phyloP scores from a whole-genome alignment of 129 eudicot species.

The Apium graveolens region DNA sequence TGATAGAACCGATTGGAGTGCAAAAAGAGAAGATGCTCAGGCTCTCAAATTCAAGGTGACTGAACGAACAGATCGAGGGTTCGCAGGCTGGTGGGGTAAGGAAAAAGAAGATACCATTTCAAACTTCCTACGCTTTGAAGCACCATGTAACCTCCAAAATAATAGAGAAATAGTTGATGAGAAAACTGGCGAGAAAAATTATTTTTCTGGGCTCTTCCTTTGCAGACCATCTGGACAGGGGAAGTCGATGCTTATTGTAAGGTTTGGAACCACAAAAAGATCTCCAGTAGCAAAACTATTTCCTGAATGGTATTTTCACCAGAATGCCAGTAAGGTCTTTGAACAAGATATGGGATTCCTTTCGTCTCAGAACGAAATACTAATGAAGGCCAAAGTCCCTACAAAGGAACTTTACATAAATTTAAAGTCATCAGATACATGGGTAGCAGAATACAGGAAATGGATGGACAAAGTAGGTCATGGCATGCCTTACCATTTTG shows the following conservation, averaged over 20 bases:
- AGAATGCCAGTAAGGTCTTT: conserved; percentile 82
- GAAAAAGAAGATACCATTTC: conserved; percentile 45
- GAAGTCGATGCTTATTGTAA: conserved; percentile 80
- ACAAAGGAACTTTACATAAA: conserved; percentile 71
- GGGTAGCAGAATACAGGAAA: conserved; percentile 92
- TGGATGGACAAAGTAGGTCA: conserved; percentile 99
- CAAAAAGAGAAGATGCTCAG: conserved; percentile 87
- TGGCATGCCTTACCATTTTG: conserved; percentile 96
- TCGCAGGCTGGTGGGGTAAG: conserved; percentile 92
- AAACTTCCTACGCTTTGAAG: conserved; percentile 68
- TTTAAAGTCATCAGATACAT: conserved; percentile 74
- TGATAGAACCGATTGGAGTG: conserved; percentile 83
- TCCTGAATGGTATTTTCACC: conserved; percentile 85
- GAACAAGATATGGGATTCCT: conserved; percentile 99
- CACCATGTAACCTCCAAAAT: conserved; percentile 88
- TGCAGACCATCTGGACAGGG: conserved; percentile 94
- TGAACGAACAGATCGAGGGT: conserved; percentile 80
- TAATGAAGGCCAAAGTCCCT: conserved; percentile 73
- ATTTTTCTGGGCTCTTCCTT: conserved; percentile 69
- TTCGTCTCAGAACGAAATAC: conserved; percentile 74
- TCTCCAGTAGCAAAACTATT: conserved; percentile 47
- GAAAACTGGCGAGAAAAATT: conserved; percentile 53
- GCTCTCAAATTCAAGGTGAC: conserved; percentile 64
- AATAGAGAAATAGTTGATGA: conserved; percentile 63
- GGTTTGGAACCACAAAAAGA: conserved; percentile 75